Percentiles rank a stretch among this genome's conserved stretches.
These are phyloP conservation scores for Epichloe hybrida DNA, from an alignment of 2,329 filamentous ascomycete species.

Conservation along the genomic window DNA sequence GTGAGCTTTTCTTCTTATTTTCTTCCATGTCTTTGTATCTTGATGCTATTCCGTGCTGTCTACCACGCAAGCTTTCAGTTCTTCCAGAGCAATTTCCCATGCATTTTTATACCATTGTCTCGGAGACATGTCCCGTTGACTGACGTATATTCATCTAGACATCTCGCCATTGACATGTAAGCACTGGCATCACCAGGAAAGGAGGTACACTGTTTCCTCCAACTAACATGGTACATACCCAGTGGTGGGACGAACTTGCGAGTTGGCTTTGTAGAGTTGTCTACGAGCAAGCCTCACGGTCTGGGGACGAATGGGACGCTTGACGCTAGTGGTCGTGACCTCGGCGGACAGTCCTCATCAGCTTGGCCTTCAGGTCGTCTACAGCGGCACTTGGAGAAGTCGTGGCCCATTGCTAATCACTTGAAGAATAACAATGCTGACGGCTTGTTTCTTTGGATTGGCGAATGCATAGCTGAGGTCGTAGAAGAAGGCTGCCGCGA, in stretches of 20 bases:
- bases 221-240: slow-evolving; percentile 2
- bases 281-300: slow-evolving; percentile 18
- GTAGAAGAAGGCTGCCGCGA: slow-evolving; percentile 42
- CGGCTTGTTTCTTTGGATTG: slow-evolving; percentile 70
- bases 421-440: slow-evolving; percentile 63
- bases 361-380: slow-evolving; percentile 23
- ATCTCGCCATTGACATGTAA: slow-evolving; percentile 54
- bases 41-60: too few relatives aligned
- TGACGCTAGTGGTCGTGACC: slow-evolving; percentile 5
- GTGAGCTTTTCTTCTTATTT: slow-evolving; percentile 24
- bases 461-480: slow-evolving; percentile 60
- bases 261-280: slow-evolving; percentile 52
- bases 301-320: background rate
- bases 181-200: slow-evolving; percentile 11
- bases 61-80: background rate
- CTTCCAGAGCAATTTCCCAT: background rate
- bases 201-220: slow-evolving; percentile 14
- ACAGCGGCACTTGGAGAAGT: slow-evolving; percentile 49
- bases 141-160: slow-evolving; percentile 23
- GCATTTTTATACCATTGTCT: too few relatives aligned
- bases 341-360: background rate
- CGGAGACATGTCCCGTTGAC: background rate
- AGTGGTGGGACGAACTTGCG: slow-evolving; percentile 57
- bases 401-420: slow-evolving; percentile 61
- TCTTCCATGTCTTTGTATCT: background rate